Base-by-base conservation (phyloP, 2,329 filamentous ascomycete species). In the Ophiognomonia clavigignenti-juglandacearum region DNA sequence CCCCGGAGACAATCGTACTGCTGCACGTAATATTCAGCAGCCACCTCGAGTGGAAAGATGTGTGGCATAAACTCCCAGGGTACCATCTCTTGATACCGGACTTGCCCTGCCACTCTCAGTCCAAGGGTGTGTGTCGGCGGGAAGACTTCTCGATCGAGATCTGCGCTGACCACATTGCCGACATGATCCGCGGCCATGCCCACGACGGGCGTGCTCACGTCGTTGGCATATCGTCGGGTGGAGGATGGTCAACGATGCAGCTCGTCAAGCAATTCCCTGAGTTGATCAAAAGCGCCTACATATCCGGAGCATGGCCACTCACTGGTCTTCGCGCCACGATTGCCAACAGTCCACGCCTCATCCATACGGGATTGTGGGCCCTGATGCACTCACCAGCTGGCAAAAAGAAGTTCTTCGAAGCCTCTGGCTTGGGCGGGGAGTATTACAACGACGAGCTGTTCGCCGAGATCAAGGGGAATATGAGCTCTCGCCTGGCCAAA, bases 1-100 rank as follows among this genome's bases (percentile, higher is more conserved):
- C 47, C n/a, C 47, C 47, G 23, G 44, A 51, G 4, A 72, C 70
- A 0, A 56, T 76, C 4, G 58, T 77, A 13, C 62, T 77, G 45
- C 61, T 76, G 11, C 74, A 76, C 51, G 72, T 73, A 27, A 73
- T 74, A 41, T 72, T 73, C 23, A 73, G 70, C 4, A 69, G 67
- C 29, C 60, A 64, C 11, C 58, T 63, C 27, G 72, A 75, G 58
- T 77, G 71, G 67, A 47, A 58, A 4, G 54, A 61, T 44, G 63
- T 69, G 37, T 60, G 60, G 40, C 59, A 63, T 14, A 59, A 62
- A 45, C 56, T 72, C 3, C 31, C 56, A 1, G 57, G 62, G 38
- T 69, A 68, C 51, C 68, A 70, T 51, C 56, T 72, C 11, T 59
- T 72, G 8, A 48, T 66, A 4, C 61, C 64, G 24, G 67, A 71